Base-by-base conservation (phyloP, 2,329 filamentous ascomycete species). In the Neofusicoccum ribis region DNA sequence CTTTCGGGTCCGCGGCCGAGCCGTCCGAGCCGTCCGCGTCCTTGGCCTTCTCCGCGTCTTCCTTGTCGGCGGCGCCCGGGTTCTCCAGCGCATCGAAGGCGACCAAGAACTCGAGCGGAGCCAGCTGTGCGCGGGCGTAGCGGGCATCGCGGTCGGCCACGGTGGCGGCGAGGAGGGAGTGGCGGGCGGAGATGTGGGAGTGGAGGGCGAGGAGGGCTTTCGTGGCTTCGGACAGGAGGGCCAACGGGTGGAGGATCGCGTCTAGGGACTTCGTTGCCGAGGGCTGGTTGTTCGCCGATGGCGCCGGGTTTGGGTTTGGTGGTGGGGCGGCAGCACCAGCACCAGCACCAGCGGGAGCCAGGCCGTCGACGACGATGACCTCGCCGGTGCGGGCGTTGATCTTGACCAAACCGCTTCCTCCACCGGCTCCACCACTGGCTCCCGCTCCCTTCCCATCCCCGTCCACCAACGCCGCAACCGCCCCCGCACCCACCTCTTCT, bases 101-200 rank as follows among this genome's bases (percentile, higher is more conserved):
- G 58, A 86, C 81, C n/a, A 83, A 82, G 20, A 85, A 80, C 51
- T 81, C 80, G 61, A 84, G 82, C 11, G 81, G 83, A 65, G 81
- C 80, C 58, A 82, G 77, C 68, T 86, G 83, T 0, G 84, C 82
- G 69, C 80, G 82, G 73, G 86, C 86, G 60, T 84, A 81, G 15
- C 83, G 78, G 51, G 79, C 80, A 69, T 86, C 84, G 46, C 84
- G 81, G 67, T 86, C 84, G 17, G 85, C 72, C 5, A 84, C 79
- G 41, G 83, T 79, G 36, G 81, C 77, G 2, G 82, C 78, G 12
- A 83, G 77, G 65, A 82, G 81, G 15, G 80, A 80, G 67, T 85
- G 81, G 1, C 82, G 78, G 27, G 76, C 71, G 69, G 86, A 83
- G 14, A 85, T 77, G 65, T 80, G 80, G 14, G 74, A 72, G 68